These are phyloP conservation scores for Cucurbita argyrosperma DNA, from an alignment of 306 rosid genomes.

Conservation along the genomic window DNA sequence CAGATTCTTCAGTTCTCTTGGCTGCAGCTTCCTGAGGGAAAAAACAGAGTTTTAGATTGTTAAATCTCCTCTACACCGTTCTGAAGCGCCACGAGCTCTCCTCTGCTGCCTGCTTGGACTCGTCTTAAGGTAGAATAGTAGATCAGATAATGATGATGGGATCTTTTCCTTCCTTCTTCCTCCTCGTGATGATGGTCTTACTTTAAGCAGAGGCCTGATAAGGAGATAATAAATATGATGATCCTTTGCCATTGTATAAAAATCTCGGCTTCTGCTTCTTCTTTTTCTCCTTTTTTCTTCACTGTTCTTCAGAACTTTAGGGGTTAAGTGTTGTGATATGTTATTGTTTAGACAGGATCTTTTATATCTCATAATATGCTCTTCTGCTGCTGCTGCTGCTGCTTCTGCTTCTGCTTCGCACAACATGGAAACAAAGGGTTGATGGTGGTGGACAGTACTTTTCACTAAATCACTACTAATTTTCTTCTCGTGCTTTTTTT, in stretches of 20 bases:
- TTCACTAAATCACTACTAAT: constrained; percentile 6
- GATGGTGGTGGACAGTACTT: neutral
- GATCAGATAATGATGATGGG: neutral
- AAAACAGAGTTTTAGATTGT: constrained; percentile 23
- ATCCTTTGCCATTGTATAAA: constrained; percentile 6
- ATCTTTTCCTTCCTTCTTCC: neutral
- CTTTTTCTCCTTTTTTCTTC: neutral
- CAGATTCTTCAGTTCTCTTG: constrained; percentile 23
- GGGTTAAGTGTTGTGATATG: neutral
- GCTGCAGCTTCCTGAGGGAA: constrained; percentile 31
- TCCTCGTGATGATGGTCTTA: neutral
- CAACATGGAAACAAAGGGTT: neutral
- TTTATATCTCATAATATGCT: constrained; percentile 1
- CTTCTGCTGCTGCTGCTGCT: too few relatives aligned
- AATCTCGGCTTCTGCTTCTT: neutral
- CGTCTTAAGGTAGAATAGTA: neutral
- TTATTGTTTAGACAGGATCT: constrained; percentile 4
- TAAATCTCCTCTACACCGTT: neutral
- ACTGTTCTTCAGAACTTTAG: neutral
- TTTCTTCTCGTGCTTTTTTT: neutral
- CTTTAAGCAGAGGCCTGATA: constrained; percentile 2
- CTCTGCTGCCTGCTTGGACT: neutral
- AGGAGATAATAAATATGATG: constrained; percentile 1
- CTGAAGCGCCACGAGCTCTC: neutral
- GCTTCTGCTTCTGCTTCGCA: neutral